A percentile compares a stretch with the other conserved stretches of the same genome.
phyloP scores from a whole-genome alignment of 441 rosid species.

The Gossypium laxum region DNA sequence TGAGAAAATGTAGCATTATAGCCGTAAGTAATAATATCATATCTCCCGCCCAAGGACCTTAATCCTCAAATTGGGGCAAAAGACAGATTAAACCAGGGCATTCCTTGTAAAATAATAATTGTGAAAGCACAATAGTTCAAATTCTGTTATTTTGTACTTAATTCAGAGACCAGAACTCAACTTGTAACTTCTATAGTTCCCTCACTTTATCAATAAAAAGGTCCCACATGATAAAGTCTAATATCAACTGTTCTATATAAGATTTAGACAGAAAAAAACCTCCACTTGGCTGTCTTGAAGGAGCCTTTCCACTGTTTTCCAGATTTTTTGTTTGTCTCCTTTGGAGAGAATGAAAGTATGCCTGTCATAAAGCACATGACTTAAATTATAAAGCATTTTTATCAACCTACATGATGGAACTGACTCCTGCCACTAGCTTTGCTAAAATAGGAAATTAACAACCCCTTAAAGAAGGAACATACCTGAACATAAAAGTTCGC shows the following conservation, averaged over 20 bases:
- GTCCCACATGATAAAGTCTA: background rate
- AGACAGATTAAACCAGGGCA: background rate
- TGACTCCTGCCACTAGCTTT: constrained; percentile 8
- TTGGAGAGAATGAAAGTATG: constrained; percentile 76
- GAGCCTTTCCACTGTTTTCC: constrained; percentile 73
- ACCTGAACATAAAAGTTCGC: constrained; percentile 95
- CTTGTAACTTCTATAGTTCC: background rate
- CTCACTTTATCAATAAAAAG: background rate
- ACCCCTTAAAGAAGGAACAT: constrained; percentile 15
- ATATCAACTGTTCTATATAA: background rate
- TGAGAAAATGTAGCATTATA: constrained; percentile 24
- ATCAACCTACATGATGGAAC: background rate
- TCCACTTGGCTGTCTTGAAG: constrained; percentile 94
- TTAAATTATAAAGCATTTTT: constrained; percentile 9
- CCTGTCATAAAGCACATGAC: constrained; percentile 34
- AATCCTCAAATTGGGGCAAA: background rate
- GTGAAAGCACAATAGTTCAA: constrained; percentile 6
- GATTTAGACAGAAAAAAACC: constrained; percentile 37
- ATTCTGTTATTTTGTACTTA: background rate
- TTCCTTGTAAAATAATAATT: background rate
- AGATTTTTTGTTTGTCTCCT: constrained; percentile 61
- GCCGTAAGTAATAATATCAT: constrained; percentile 8
- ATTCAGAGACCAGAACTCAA: background rate
- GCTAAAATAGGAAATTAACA: constrained; percentile 5
- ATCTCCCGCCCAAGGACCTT: constrained; percentile 4